Percentiles rank a stretch among this genome's conserved stretches.
Evolutionary conservation across 768 basidiomycete species (phyloP).

Genomic region (Austroboletus eburneus): DNA sequence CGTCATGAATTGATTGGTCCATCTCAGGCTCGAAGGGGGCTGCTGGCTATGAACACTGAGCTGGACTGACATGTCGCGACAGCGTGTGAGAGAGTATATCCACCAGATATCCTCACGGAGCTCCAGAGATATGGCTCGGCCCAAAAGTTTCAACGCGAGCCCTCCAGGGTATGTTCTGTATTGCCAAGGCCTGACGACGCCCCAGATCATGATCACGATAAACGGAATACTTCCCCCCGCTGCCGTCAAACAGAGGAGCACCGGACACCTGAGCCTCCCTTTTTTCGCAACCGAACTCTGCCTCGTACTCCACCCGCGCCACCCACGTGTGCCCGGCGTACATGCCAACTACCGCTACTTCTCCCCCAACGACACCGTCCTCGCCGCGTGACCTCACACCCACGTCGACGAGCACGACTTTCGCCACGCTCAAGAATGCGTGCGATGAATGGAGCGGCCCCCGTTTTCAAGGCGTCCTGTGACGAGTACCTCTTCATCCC

Average conservation of each 20-base stretch:
- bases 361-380: background rate
- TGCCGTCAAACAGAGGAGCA: constrained; percentile 23
- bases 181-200: too few relatives aligned
- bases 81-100: constrained; percentile 11
- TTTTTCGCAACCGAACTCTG: constrained; percentile 18
- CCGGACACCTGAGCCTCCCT: constrained; percentile 11
- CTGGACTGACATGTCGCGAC: constrained; percentile 11
- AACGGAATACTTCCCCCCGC: constrained; percentile 13
- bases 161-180: too few relatives aligned
- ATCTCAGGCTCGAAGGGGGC: too few relatives aligned
- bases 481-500: constrained; percentile 53
- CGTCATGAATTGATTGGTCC: too few relatives aligned
- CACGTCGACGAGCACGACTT: constrained; percentile 48
- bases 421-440: constrained; percentile 36
- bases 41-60: too few relatives aligned
- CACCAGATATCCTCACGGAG: constrained; percentile 17
- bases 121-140: constrained; percentile 15
- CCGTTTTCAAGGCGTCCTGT: constrained; percentile 47
- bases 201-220: too few relatives aligned
- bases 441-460: constrained; percentile 41
- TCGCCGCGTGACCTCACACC: constrained; percentile 39
- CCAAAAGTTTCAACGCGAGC: constrained; percentile 13
- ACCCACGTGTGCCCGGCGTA: constrained; percentile 16
- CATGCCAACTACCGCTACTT: constrained; percentile 27
- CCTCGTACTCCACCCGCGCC: constrained; percentile 21